Percentiles rank a stretch among this genome's conserved stretches.
Conservation (phyloP, 2,329 filamentous ascomycete genomes). For the Talaromyces islandicus region DNA sequence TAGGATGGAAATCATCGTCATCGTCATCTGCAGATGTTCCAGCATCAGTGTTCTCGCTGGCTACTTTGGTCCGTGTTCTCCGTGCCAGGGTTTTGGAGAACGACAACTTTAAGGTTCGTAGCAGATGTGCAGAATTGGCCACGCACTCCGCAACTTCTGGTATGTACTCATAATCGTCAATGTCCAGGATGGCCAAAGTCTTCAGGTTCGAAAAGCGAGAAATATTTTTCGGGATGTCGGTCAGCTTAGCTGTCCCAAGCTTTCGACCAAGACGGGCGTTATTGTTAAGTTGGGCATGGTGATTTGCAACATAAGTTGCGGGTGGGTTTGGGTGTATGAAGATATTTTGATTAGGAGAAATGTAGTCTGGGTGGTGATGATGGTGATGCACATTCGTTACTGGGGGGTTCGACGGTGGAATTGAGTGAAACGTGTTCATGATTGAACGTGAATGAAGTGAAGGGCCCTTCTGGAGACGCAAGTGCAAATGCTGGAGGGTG, state of each 20-base stretch:
- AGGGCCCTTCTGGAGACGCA: constrained; percentile 54
- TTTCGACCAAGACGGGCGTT: not conserved
- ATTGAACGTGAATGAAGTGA: constrained; percentile 49
- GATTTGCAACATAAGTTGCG: not conserved
- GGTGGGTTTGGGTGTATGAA: not conserved
- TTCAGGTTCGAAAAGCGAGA: constrained; percentile 54
- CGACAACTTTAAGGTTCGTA: constrained; percentile 53
- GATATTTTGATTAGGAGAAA: not conserved
- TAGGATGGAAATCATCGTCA: constrained; percentile 37
- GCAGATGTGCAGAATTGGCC: constrained; percentile 48
- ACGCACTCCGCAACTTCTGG: constrained; percentile 53
- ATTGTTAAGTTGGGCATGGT: constrained; percentile 1
- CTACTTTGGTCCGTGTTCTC: constrained; percentile 41
- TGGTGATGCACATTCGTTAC: constrained; percentile 13
- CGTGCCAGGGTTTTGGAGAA: constrained; percentile 50
- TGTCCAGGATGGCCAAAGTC: constrained; percentile 52
- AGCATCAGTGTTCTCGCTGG: constrained; percentile 30
- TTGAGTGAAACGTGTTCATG: constrained; percentile 43
- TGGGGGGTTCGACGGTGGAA: constrained; percentile 5
- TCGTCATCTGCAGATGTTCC: constrained; percentile 34
- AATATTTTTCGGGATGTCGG: constrained; percentile 47
- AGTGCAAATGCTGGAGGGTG: constrained; percentile 48
- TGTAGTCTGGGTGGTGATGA: constrained; percentile 12
- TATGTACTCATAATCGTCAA: constrained; percentile 53
- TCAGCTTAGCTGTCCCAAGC: constrained; percentile 1